Conservation (phyloP, 768 basidiomycete genomes). For the Phaeotremella fagi region DNA sequence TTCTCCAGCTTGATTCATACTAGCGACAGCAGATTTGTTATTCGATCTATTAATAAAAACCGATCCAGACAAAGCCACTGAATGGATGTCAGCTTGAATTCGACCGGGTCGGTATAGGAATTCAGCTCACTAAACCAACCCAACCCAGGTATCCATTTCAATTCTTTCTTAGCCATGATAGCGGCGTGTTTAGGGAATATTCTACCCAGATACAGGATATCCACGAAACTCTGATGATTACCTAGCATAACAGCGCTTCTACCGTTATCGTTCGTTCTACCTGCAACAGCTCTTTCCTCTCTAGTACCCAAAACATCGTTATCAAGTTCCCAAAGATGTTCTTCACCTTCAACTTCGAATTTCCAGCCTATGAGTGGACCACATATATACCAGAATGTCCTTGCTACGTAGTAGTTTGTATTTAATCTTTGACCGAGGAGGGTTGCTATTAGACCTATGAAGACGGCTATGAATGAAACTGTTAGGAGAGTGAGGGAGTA, state of each 20-base stretch:
- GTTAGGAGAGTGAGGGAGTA: slow-evolving; percentile 66
- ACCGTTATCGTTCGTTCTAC: slow-evolving; percentile 46
- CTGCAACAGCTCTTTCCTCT: slow-evolving; percentile 10
- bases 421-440: slow-evolving; percentile 56
- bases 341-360: slow-evolving; percentile 80
- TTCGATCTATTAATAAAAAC: slow-evolving; percentile 87
- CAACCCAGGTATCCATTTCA: slow-evolving; percentile 72
- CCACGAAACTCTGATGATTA: slow-evolving; percentile 71
- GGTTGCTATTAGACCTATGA: slow-evolving; percentile 61
- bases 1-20: slow-evolving; percentile 70
- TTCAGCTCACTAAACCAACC: slow-evolving; percentile 64
- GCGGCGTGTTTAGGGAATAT: slow-evolving; percentile 74
- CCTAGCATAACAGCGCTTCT: slow-evolving; percentile 70
- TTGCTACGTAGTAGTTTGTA: slow-evolving; percentile 75
- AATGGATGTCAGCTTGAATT: not conserved
- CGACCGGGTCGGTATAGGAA: not conserved
- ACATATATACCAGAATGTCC: slow-evolving; percentile 69
- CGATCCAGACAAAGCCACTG: slow-evolving; percentile 76
- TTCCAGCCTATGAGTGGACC: slow-evolving; percentile 62
- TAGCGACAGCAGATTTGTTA: slow-evolving; percentile 64
- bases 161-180: slow-evolving; percentile 87
- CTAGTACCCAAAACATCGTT: slow-evolving; percentile 10
- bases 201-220: slow-evolving; percentile 70
- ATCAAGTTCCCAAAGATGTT: slow-evolving; percentile 56
- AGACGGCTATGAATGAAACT: slow-evolving; percentile 64